Evolutionary conservation across 2,329 filamentous ascomycete species (phyloP), one percentile per base, ranked within the genome.

Genomic region (Colletotrichum lupini): DNA sequence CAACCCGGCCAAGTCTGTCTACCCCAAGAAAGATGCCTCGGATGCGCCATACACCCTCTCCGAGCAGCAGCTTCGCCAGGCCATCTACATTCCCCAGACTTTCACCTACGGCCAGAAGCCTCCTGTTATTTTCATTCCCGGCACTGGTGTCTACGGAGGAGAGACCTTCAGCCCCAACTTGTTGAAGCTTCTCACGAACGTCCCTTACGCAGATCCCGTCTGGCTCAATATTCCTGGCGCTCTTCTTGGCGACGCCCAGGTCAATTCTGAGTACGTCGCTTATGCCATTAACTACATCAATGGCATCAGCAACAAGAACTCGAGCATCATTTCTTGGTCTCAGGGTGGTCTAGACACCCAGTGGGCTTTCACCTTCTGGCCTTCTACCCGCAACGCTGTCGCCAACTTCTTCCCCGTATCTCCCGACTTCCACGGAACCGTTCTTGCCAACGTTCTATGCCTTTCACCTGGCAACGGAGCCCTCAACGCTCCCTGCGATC

Each of bases 321-420:
- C 87, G 7, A 80, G 82, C 22, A 80, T 89, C 24, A 78, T 90
- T n/a, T 83, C 82, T 16, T 91, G 86, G 87, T 89, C 87, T 0
- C 88, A 91, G 78, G 89, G 89, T 19, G 86, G 85, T 60, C 79
- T 91, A 2, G 81, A 87, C 71, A 81, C 85, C 0, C 89, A 91
- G 77, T 91, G 89, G 89, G 87, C 86, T 0, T 81, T 89, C 74
- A 90, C 89, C 75, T 90, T 89, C 81, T 90, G 86, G 86, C 87
- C 87, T 0, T 87, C 85, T 1, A 87, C 85, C 1, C 83, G 85
- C 4, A 16, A 19, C 2, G 79, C 81, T 0, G 83, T 87, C 2
- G 82, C 81, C n/a, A 85, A 90, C 77, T 85, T 88, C 77, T 82
- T 91, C 53, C 83, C 86, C 57, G 82, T 90, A 59, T 86, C 84